Base-by-base conservation (phyloP, 2,329 filamentous ascomycete genomes). In the Beauveria asiatica region DNA sequence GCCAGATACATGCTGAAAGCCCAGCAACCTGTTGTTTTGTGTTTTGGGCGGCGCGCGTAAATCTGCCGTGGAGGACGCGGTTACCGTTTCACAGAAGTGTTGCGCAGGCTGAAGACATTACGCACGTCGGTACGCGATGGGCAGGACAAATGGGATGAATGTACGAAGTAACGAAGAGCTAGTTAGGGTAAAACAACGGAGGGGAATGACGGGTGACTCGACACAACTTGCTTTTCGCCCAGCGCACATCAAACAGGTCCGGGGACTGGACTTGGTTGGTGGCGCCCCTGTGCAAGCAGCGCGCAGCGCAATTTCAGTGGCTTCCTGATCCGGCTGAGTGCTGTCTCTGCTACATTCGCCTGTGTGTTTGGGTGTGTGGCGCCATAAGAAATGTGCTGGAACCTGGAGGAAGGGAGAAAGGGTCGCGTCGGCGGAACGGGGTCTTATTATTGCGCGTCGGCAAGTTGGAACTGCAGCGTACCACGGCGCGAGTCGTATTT, bases 301-400 rank as follows among this genome's bases (percentile, higher is more conserved):
- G 33, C 9, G 11, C 54, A 19, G 54, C 27, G 45, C 56, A 58
- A 58, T 51, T 51, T 58, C 46, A 51, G 46, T 30, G 56, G 46
- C 56, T 51, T 58, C 56, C 56, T 58, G 45, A 49, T 58, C 56
- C 56, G 56, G 56, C 23, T 23, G 46, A 44, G 56, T 39, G 46
- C 17, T 51, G 56, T 50, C 56, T 58, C 56, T 56, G 54, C 55
- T 50, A 46, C 56, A 50, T 58, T 50, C 45, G 55, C 55, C 37
- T 30, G 27, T 13, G 30, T 21, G 44, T 30, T 46, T 50, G 46
- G 17, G 25, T 17, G 25, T 16, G 19, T 50, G 48, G 48, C 19
- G 27, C 5, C 25, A 17, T 23, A n/a, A 30, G 27, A 17, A 17
- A 49, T 48, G 33, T 57, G 30, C 27, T 8, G n/a, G n/a, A n/a